Conservation (phyloP, 1,284 basidiomycete genomes). For the Salmacisia buchloeana region DNA sequence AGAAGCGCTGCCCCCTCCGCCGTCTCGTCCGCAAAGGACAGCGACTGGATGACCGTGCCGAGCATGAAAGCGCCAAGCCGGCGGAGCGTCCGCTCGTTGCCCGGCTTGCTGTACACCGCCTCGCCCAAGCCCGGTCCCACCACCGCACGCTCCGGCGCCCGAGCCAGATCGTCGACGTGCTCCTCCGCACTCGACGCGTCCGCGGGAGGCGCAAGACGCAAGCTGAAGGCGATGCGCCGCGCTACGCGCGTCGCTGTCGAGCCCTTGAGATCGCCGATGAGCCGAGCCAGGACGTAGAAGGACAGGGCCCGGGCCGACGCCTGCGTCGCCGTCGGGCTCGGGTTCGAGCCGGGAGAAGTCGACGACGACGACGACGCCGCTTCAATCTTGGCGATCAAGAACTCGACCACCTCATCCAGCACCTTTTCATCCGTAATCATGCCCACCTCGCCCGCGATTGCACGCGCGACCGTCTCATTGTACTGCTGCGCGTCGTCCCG, state of each 20-base stretch:
- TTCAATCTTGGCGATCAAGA: not conserved
- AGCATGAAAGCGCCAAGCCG: not conserved
- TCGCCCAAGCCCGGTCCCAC: not conserved
- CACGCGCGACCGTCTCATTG: not conserved
- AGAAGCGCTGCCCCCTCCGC: not conserved
- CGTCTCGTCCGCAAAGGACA: not conserved
- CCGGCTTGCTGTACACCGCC: conserved; percentile 3
- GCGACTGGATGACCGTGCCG: not conserved
- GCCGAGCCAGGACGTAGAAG: not conserved
- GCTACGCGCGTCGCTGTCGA: not conserved
- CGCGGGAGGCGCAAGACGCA: not conserved
- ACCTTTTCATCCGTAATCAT: not conserved
- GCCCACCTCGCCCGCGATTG: not conserved
- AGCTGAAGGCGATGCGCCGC: not conserved
- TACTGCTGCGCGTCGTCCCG: not conserved
- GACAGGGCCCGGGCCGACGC: not conserved
- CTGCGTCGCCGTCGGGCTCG: not conserved
- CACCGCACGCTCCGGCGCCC: not conserved
- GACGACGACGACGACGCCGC: not conserved
- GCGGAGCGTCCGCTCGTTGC: not conserved
- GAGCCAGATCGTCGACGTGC: not conserved
- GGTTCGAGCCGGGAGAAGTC: not conserved
- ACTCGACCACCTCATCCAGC: not conserved
- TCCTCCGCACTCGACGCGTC: not conserved
- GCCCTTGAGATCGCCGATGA: not conserved